phyloP scores from a whole-genome alignment of 2,329 filamentous ascomycete genomes.

The Hirsutella thompsonii region DNA sequence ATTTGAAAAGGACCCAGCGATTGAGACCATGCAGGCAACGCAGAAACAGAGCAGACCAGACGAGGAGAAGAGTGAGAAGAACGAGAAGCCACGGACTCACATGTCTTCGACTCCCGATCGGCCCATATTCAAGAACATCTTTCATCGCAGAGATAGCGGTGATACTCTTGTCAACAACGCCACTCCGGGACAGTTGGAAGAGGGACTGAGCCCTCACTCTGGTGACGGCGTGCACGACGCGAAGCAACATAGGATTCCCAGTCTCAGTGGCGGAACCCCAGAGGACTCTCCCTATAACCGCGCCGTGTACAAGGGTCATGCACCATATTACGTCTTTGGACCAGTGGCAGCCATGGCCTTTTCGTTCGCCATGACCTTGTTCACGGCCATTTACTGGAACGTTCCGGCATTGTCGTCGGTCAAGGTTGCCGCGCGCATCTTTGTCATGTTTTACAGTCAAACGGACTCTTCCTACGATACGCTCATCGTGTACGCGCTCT shows the following conservation, averaged over 20 bases:
- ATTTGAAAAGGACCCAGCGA: too few relatives aligned
- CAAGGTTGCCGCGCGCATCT: slow-evolving; percentile 27
- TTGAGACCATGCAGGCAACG: too few relatives aligned
- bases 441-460: slow-evolving; percentile 9
- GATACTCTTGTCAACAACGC: background rate
- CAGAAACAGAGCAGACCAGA: too few relatives aligned
- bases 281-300: slow-evolving; percentile 33
- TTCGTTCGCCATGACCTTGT: slow-evolving; percentile 30
- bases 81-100: background rate
- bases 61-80: too few relatives aligned
- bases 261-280: background rate
- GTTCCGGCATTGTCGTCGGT: slow-evolving; percentile 31
- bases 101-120: background rate
- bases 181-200: background rate
- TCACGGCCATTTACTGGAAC: slow-evolving; percentile 38
- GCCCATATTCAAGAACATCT: background rate
- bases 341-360: slow-evolving; percentile 35
- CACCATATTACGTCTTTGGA: slow-evolving; percentile 35
- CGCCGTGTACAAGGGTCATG: slow-evolving; percentile 37
- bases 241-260: background rate
- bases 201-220: background rate
- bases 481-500: slow-evolving; percentile 26
- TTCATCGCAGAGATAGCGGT: background rate
- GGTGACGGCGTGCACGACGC: background rate
- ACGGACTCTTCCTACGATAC: slow-evolving; percentile 15